Evolutionary conservation across 345 rosid genomes (phyloP).

Genomic region (Linum trigynum): DNA sequence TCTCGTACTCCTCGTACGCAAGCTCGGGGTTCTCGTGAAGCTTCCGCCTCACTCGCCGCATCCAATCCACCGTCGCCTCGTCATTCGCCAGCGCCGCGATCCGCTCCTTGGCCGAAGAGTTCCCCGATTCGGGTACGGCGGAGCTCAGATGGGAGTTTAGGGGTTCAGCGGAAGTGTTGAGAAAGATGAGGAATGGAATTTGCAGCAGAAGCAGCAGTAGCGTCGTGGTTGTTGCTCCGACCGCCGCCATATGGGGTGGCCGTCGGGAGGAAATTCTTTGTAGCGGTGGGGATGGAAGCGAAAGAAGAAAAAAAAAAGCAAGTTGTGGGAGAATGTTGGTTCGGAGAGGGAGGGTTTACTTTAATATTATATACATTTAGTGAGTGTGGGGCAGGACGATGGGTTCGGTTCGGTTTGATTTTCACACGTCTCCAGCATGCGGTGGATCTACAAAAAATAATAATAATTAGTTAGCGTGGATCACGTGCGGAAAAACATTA

Average conservation of each 20-base stretch:
- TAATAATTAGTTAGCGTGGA: background rate
- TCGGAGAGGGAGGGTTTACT: background rate
- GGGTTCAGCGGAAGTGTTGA: constrained; percentile 7
- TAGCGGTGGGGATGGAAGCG: background rate
- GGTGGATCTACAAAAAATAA: too few relatives aligned
- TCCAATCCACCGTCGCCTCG: constrained; percentile 29
- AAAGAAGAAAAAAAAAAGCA: too few relatives aligned
- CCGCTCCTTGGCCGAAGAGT: constrained; percentile 16
- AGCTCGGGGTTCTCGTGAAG: constrained; percentile 59
- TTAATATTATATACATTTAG: background rate
- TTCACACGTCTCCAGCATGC: background rate
- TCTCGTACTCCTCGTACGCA: constrained; percentile 45
- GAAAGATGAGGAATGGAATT: background rate
- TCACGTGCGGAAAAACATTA: background rate
- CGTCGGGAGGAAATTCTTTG: background rate
- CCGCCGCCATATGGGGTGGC: background rate
- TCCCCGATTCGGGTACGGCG: background rate
- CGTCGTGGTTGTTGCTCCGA: constrained; percentile 3
- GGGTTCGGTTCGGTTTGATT: background rate
- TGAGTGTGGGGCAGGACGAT: background rate
- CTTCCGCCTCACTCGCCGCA: constrained; percentile 37
- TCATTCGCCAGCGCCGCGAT: constrained; percentile 28
- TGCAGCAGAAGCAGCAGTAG: background rate
- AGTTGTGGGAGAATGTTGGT: background rate
- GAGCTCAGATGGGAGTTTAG: background rate